Evolutionary conservation across 257 asterid species (phyloP), one percentile per base, ranked within the genome.

Genomic region (Capsicum baccatum): DNA sequence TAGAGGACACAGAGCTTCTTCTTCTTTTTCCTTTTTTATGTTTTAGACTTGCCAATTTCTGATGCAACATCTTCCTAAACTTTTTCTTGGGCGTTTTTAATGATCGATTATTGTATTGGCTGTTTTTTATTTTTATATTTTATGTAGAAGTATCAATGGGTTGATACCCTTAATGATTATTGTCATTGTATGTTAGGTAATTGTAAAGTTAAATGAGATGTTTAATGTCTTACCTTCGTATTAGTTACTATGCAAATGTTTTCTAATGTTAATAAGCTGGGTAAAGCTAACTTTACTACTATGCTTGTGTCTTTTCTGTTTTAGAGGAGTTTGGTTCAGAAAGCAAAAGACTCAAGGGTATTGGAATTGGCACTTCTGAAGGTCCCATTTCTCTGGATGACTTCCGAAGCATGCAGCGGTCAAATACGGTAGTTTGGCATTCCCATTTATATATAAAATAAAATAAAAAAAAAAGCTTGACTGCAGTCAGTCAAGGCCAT

Each of bases 331-430:
- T 86, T 73, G 89, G 88, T 85, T 83, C 90, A 60, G 97, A 92
- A 88, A 95, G 62, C 96, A 97, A 97, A 88, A 92, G 96, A 86
- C 85, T 89, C 73, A 95, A 97, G 90, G 99, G 99, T 86, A 95
- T 97, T 82, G 99, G 99, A 68, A 92, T 97, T 83, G 98, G 98
- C 83, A 88, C 97, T 86, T 88, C 93, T 81, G 95, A 92, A 89
- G 98, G 98, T 85, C 98, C 99, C 63, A 87, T 97, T 81, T 95
- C 98, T 78, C 98, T 97, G 81, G 97, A 94, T 84, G 98, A 97
- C 92, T 97, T 97, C 69, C 95, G 97, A 56, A 95, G 98, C 91
- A 92, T 97, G 86, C 98, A 97, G 87, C 90, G 93, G 87, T 97
- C 99, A 39, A 97, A 97, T 87, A 90, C 83, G 96, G 99, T 97